Evolutionary conservation across 2,329 filamentous ascomycete genomes (phyloP), one percentile per base, ranked within the genome.

Genomic region (Fusarium austroafricanum): DNA sequence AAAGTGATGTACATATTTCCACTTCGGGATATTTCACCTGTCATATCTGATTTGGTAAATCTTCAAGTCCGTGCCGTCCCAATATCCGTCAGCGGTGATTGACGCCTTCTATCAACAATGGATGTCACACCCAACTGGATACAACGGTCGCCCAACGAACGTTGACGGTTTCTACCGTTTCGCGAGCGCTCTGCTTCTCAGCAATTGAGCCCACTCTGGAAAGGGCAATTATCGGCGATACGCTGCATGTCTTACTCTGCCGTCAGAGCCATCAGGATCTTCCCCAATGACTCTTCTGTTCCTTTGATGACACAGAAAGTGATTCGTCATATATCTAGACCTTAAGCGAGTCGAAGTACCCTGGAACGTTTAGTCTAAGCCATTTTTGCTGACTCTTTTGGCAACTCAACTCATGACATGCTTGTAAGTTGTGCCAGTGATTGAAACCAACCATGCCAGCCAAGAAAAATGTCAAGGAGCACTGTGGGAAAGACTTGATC

Each of bases 241-340:
- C 60, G 68, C 21, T 65, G 50, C 46, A 45, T 50, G 53, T 59
- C 40, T 58, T 51, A 50, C 38, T 23, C 64, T 52, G 51, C 29
- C 33, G 37, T 50, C 38, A 33, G 55, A 55, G 37, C 21, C 21
- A 42, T 39, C 28, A 45, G 37, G 10, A 35, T 31, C 18, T 52
- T 45, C 38, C 40, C n/a, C 35, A 29, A 39, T 35, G 39, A 44
- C 54, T 54, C 35, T 40, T 68, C 26, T 53, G 33, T 35, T 26
- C 26, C 26, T 26, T 26, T 49, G 20, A 42, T 49, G 65, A 55
- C 59, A 57, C 52, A 60, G 35, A 68, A 73, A 71, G 39, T 65
- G 71, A 73, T 70, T 66, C 50, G 55, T 73, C 71, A 72, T 55
- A 73, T 70, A 31, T 38, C 39, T 31, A 33, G 23, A 31, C 37